phyloP scores from a whole-genome alignment of 2,329 filamentous ascomycete species.

The Aspergillus uvarum region DNA sequence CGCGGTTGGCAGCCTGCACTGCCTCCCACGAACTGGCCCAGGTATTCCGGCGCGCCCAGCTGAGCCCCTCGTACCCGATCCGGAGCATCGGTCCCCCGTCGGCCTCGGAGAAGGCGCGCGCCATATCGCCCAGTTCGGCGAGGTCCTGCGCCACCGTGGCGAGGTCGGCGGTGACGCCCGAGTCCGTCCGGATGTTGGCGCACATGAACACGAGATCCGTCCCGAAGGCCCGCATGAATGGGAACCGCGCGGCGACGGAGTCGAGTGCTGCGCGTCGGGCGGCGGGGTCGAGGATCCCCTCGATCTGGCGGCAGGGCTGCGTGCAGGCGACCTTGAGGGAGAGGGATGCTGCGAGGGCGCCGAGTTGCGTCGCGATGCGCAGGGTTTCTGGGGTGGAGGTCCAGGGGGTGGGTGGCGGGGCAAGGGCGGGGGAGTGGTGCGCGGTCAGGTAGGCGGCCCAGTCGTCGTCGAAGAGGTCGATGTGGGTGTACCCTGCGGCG shows the following conservation, averaged over 20 bases:
- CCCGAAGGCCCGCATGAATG: constrained; percentile 38
- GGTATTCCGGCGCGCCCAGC: constrained; percentile 35
- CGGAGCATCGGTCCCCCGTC: constrained; percentile 32
- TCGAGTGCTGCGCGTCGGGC: constrained; percentile 28
- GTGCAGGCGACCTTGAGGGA: constrained; percentile 36
- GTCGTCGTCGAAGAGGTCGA: constrained; percentile 39
- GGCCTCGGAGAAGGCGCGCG: constrained; percentile 24
- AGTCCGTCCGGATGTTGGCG: constrained; percentile 32
- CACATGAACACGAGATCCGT: constrained; percentile 39
- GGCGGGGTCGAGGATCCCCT: constrained; percentile 29
- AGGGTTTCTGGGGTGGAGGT: constrained; percentile 30
- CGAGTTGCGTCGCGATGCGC: constrained; percentile 27
- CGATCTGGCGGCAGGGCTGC: constrained; percentile 34
- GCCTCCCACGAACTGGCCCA: constrained; percentile 36
- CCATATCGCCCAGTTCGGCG: constrained; percentile 35
- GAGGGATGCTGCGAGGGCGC: constrained; percentile 29
- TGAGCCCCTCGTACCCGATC: constrained; percentile 36
- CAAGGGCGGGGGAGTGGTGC: constrained; percentile 23
- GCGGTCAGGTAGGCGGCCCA: constrained; percentile 35
- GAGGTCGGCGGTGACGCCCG: constrained; percentile 30
- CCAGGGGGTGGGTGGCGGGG: constrained; percentile 21
- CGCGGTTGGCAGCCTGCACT: constrained; percentile 32
- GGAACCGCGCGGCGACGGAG: constrained; percentile 34
- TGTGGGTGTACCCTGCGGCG: constrained; percentile 31
- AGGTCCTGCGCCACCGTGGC: constrained; percentile 27